Percentiles rank a stretch among this genome's conserved stretches.
Evolutionary conservation across 2,329 filamentous ascomycete species (phyloP).

Genomic region (Byssoonygena ceratinophila): DNA sequence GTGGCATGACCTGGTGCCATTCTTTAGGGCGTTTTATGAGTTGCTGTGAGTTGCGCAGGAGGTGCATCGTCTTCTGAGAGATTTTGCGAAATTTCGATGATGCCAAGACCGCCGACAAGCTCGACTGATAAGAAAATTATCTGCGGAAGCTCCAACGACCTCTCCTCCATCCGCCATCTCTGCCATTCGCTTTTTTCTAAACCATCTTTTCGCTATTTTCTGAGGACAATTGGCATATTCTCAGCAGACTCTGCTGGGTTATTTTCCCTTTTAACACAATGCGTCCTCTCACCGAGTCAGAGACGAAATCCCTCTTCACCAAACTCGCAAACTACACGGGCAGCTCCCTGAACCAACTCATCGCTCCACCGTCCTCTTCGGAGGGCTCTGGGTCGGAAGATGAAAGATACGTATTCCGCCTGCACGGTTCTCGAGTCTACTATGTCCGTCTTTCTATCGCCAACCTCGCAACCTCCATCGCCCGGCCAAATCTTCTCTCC

Average conservation of each 20-base stretch:
- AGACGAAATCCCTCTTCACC: slow-evolving; percentile 63
- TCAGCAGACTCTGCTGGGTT: background rate
- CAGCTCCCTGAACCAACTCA: slow-evolving; percentile 72
- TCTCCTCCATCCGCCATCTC: background rate
- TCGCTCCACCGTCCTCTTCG: slow-evolving; percentile 58
- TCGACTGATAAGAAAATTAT: slow-evolving; percentile 10
- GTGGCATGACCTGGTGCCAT: slow-evolving; percentile 37
- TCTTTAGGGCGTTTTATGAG: slow-evolving; percentile 5
- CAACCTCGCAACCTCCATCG: slow-evolving; percentile 79
- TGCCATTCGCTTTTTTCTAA: background rate
- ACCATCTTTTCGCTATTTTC: too few species aligned
- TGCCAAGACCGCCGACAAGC: slow-evolving; percentile 7
- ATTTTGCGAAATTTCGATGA: slow-evolving; percentile 6
- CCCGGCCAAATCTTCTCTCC: slow-evolving; percentile 69
- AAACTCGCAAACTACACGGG: slow-evolving; percentile 94
- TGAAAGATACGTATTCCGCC: slow-evolving; percentile 76
- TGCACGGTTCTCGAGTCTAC: slow-evolving; percentile 75
- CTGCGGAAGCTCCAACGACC: background rate
- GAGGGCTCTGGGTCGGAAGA: slow-evolving; percentile 54
- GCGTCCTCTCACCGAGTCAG: slow-evolving; percentile 63
- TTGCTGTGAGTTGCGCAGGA: too few species aligned
- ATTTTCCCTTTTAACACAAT: slow-evolving; percentile 44
- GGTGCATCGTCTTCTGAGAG: background rate
- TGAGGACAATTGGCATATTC: too few species aligned
- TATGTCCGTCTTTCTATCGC: slow-evolving; percentile 83